Conservation (phyloP, 352 stramenopile genomes). For the Blastocystis sp. region DNA sequence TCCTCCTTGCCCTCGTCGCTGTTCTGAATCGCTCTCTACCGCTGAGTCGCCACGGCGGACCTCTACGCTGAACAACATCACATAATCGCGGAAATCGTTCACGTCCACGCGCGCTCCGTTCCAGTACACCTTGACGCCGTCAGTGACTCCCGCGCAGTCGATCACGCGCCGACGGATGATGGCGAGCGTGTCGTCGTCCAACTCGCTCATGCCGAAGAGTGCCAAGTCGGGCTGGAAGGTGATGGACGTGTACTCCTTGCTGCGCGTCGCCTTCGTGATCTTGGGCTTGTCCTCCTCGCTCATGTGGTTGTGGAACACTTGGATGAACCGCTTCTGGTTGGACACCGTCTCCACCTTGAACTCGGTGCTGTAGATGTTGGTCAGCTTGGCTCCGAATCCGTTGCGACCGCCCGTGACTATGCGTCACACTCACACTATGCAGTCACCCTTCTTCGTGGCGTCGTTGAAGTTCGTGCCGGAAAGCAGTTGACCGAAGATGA, state of each 20-base stretch:
- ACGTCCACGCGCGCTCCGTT: constrained; percentile 81
- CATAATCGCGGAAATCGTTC: constrained; percentile 94
- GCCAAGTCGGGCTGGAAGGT: constrained; percentile 94
- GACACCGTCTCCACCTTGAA: constrained; percentile 98
- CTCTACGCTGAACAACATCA: constrained; percentile 86
- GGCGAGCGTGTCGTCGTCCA: constrained; percentile 89
- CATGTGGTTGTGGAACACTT: constrained; percentile 95
- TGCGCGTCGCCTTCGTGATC: constrained; percentile 78
- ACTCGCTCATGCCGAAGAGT: constrained; percentile 90
- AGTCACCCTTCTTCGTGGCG: constrained; percentile 88
- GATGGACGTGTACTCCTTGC: constrained; percentile 93
- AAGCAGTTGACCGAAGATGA: constrained; percentile 96
- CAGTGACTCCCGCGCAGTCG: constrained; percentile 93
- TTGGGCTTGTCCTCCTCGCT: constrained; percentile 84
- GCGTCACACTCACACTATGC: background rate
- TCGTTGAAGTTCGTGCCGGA: constrained; percentile 98
- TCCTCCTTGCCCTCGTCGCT: constrained; percentile 34
- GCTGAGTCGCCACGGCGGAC: constrained; percentile 11
- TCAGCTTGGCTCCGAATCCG: constrained; percentile 96
- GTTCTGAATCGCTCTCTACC: constrained; percentile 16
- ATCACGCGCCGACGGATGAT: constrained; percentile 95
- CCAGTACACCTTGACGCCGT: constrained; percentile 85
- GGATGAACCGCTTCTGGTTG: constrained; percentile 89
- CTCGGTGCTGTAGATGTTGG: constrained; percentile 99
- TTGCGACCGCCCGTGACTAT: constrained; percentile 89